Evolutionary conservation across 257 asterid species (phyloP), one percentile per base, ranked within the genome.

Genomic region (Lycium barbarum): DNA sequence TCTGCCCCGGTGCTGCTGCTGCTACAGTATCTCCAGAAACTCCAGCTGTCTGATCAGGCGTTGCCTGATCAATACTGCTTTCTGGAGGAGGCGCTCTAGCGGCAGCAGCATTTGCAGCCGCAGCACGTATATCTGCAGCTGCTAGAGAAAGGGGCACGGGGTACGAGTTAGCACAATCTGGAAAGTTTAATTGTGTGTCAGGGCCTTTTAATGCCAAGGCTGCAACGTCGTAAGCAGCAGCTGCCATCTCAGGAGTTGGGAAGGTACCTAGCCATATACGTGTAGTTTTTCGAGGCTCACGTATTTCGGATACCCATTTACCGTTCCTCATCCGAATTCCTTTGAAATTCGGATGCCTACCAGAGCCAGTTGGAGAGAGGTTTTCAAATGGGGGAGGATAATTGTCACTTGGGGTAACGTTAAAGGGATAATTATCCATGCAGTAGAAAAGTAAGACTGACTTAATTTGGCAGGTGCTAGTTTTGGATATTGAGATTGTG

Each of bases 231-330:
- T 86, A 86, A 47, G 86, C 88, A 2, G 51, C 86, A 12, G 84
- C 86, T 3, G 84, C 88, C 88, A 86, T 86, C 51, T 86, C 78
- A 1, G 88, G 86, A 6, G 59, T 74, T 2, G 82, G 78, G 18
- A 65, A 86, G 4, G 88, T 86, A 9, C 88, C 88, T 1, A 86
- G 78, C 86, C 88, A 86, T 54, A 86, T 86, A 6, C 88, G 86
- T 8, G 68, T 54, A 5, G 88, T 79, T 54, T 86, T 86, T 12
- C 82, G 65, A 4, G 86, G 88, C 45, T 86, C 70, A 4, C 86
- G 85, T 5, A 86, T 83, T 63, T 86, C 86, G 0, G 86, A 86
- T 54, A 83, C 88, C 88, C 88, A 86, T 79, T 83, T 86, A 10
- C 86, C 83, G 15, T 58, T 66, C 49, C 84, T 79, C 45, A 53